Evolutionary conservation across 148 eudicot genomes (phyloP).

Genomic region (Vaccinium corymbosum): DNA sequence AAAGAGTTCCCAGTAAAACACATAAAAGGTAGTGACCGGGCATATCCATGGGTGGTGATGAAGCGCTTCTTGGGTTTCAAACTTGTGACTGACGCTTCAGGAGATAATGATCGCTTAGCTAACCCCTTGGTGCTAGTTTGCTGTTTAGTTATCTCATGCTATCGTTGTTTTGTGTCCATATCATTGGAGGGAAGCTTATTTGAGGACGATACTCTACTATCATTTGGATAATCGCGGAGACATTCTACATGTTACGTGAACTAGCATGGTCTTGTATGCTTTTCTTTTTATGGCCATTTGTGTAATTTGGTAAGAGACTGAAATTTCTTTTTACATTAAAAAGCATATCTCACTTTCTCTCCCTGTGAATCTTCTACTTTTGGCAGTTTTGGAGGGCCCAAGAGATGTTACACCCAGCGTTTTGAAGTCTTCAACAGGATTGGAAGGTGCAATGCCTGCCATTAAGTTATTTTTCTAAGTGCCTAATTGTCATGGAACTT

Average conservation of each 20-base stretch:
- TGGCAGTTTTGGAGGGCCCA: constrained; percentile 33
- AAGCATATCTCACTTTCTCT: background rate
- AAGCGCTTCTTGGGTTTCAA: background rate
- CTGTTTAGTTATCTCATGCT: background rate
- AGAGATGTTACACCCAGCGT: constrained; percentile 75
- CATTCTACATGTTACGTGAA: background rate
- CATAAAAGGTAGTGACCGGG: background rate
- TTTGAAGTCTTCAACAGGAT: constrained; percentile 76
- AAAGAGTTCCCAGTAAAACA: background rate
- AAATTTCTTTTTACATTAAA: background rate
- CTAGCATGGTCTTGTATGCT: background rate
- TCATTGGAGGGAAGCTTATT: background rate
- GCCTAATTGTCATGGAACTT: background rate
- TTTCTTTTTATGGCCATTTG: background rate
- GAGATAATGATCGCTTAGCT: background rate
- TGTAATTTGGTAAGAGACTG: background rate
- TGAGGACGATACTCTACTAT: background rate
- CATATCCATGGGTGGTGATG: background rate
- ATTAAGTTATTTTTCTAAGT: background rate
- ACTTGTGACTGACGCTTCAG: background rate
- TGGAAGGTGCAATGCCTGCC: constrained; percentile 53
- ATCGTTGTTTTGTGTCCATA: background rate
- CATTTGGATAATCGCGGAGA: background rate
- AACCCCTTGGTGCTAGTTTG: background rate
- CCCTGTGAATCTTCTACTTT: background rate